Evolutionary conservation across 805 yeast genomes (phyloP), one percentile per base, ranked within the genome.

Genomic region (Jamesozyma hellenica): DNA sequence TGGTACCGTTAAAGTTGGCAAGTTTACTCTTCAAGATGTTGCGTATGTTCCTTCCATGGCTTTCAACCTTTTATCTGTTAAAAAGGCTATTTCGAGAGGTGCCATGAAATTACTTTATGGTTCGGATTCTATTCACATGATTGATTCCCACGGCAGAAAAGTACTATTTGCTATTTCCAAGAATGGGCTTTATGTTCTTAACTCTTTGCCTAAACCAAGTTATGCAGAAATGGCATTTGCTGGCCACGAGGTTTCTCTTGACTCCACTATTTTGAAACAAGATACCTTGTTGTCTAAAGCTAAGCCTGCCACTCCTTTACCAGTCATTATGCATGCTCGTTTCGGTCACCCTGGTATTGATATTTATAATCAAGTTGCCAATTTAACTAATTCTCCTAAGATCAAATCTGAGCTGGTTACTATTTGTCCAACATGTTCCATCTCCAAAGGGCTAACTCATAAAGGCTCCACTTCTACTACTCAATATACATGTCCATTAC

Each of bases 141-240:
- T 16, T 14, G 17, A 15, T 11, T 4, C 5, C 6, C 5, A 31
- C 13, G 33, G 21, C 11, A 4, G 3, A 10, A 10, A 7, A 4
- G 6, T 4, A 8, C 33, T 12, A 13, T 23, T n/a, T 16, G 73
- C 66, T 66, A 36, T 2, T 70, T 56, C 43, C 67, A 8, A 26
- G 17, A 16, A 26, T 27, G 29, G 29, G 6, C 5, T 25, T 11
- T 34, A 34, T 16, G 30, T 34, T 11, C 13, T 26, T 14, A 16
- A 25, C 19, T 12, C 15, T 10, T 9, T 15, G 9, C 4, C 15
- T 9, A 34, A 25, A 12, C 5, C 6, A 15, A 14, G 19, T 13
- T 27, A 17, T 13, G 36, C 21, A 5, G 36, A 34, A 26, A 27
- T 15, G 15, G 16, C 31, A 9, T 26, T 34, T 12, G 7, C 11